Conservation (phyloP, 2,329 filamentous ascomycete genomes). For the Phialophora chinensis region DNA sequence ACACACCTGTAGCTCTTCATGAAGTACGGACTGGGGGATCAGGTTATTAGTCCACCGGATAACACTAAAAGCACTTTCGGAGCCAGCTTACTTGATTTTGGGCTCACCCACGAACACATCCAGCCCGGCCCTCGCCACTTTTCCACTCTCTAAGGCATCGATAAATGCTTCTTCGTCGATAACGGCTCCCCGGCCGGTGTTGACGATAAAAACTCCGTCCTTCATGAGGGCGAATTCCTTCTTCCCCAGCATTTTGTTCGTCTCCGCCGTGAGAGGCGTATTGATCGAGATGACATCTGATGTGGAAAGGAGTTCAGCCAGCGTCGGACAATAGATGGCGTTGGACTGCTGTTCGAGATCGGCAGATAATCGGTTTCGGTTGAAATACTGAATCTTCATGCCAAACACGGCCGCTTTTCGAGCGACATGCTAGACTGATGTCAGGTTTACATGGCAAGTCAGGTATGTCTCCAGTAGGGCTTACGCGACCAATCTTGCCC, state of each 20-base stretch:
- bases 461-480: background rate
- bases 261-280: conserved; percentile 43
- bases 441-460: too few relatives aligned
- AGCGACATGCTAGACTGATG: conserved; percentile 18
- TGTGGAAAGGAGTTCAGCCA: conserved; percentile 44
- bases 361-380: conserved; percentile 65
- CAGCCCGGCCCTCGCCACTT: conserved; percentile 55
- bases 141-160: conserved; percentile 54
- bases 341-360: background rate
- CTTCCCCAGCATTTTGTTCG: conserved; percentile 45
- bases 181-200: conserved; percentile 58
- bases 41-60: background rate
- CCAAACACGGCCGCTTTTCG: conserved; percentile 74
- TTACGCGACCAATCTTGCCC: background rate
- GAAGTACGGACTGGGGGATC: background rate
- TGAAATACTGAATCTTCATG: conserved; percentile 77
- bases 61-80: background rate
- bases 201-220: conserved; percentile 55
- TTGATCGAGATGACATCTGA: conserved; percentile 47
- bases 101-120: conserved; percentile 28
- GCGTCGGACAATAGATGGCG: conserved; percentile 13
- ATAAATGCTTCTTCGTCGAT: conserved; percentile 57
- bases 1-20: background rate
- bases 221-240: conserved; percentile 56
- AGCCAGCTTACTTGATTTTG: background rate